A percentile compares a stretch with the other conserved stretches of the same genome.
These are phyloP conservation scores for Ogataea haglerorum DNA, from an alignment of 805 yeast genomes.

Conservation along the genomic window DNA sequence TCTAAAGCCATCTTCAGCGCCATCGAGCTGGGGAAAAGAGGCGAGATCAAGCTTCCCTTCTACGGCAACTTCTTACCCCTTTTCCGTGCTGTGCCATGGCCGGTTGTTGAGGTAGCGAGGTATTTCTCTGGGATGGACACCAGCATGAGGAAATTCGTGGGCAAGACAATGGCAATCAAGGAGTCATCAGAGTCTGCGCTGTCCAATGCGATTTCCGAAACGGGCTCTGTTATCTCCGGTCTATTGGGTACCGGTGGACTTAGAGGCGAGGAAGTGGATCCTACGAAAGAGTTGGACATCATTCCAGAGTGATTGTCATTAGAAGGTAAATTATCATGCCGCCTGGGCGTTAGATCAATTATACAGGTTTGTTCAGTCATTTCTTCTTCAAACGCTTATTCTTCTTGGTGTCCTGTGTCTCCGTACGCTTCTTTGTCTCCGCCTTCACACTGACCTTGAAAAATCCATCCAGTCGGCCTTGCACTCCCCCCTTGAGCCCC, in stretches of 20 bases:
- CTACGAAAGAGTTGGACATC: slow-evolving; percentile 1
- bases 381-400: slow-evolving; percentile 15
- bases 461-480: slow-evolving; percentile 90
- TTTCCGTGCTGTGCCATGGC: slow-evolving; percentile 71
- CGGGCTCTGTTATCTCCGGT: slow-evolving; percentile 22
- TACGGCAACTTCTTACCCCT: slow-evolving; percentile 75
- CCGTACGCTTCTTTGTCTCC: slow-evolving; percentile 37
- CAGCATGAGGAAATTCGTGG: slow-evolving; percentile 34
- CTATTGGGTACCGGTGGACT: slow-evolving; percentile 11
- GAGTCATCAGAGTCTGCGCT: slow-evolving; percentile 18
- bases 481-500: slow-evolving; percentile 80
- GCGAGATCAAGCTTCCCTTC: slow-evolving; percentile 69
- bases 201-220: slow-evolving; percentile 19
- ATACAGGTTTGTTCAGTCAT: slow-evolving; percentile 3
- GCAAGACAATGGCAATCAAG: slow-evolving; percentile 18
- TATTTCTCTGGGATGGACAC: slow-evolving; percentile 66
- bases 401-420: slow-evolving; percentile 29
- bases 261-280: slow-evolving; percentile 8
- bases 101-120: slow-evolving; percentile 53
- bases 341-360: neutral
- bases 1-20: slow-evolving; percentile 58
- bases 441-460: slow-evolving; percentile 63
- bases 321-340: neutral
- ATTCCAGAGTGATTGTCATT: neutral
- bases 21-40: slow-evolving; percentile 57